Conservation (phyloP, 1,139 yeast genomes). For the Debaryomycetaceae sp. region DNA sequence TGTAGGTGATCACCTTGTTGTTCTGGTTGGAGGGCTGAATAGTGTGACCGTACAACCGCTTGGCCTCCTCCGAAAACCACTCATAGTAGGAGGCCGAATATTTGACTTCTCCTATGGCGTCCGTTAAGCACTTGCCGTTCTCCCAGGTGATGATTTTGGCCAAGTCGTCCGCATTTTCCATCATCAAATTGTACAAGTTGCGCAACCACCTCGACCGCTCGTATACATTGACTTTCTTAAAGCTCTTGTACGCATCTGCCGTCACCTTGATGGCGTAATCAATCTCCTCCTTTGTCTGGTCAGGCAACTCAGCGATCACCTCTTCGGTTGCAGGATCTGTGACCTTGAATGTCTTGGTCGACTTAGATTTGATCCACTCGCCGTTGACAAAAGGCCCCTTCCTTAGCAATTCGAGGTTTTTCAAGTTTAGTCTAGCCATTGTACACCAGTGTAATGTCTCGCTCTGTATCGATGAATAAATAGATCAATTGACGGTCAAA, state of each 20-base stretch:
- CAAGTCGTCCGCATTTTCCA: conserved; percentile 40
- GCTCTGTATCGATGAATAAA: neutral
- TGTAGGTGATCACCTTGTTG: conserved; percentile 38
- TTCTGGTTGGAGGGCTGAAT: conserved; percentile 38
- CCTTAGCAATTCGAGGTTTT: conserved; percentile 55
- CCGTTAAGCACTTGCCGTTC: conserved; percentile 40
- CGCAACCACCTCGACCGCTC: conserved; percentile 66
- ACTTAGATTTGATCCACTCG: conserved; percentile 55
- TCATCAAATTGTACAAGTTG: conserved; percentile 45
- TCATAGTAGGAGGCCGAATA: conserved; percentile 45
- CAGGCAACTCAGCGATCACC: conserved; percentile 53
- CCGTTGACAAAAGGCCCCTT: conserved; percentile 67
- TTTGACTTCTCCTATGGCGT: conserved; percentile 39
- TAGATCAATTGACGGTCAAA: neutral
- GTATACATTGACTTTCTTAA: conserved; percentile 57
- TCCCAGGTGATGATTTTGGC: conserved; percentile 43
- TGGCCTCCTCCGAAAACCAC: conserved; percentile 45
- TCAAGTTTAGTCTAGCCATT: conserved; percentile 30
- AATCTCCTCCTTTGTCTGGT: conserved; percentile 52
- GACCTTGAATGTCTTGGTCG: conserved; percentile 59
- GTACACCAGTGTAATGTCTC: neutral
- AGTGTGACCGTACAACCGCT: conserved; percentile 38
- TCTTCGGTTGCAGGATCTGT: conserved; percentile 72
- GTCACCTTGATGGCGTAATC: conserved; percentile 64
- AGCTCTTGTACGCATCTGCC: conserved; percentile 53